Evolutionary conservation across 208 protist species (phyloP), one percentile per base, ranked within the genome.

Genomic region (Herpetomonas tarakana): DNA sequence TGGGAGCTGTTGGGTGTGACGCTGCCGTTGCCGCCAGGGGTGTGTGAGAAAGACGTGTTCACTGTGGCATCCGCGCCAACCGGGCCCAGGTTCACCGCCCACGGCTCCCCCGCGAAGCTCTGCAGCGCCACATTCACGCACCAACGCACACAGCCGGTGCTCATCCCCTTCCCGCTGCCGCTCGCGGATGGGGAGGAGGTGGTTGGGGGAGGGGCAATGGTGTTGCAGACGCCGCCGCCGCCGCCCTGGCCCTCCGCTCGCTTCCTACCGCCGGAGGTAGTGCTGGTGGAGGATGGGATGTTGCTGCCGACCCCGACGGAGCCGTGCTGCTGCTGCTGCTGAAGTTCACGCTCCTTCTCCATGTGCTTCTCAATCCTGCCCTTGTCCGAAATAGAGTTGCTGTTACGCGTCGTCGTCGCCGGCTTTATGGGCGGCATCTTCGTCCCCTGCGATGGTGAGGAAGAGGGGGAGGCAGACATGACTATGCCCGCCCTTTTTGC

Each of bases 81-180:
- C 3, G 71, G 69, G 18, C 68, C 69, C 31, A 89, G 50, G 24
- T 58, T 58, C 38, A 92, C 62, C 0, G 86, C 83, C 86, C 82
- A 93, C 35, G 78, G 73, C 68, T 93, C 86, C 0, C 81, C 83
- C 0, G 58, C 56, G 53, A 93, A 93, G 30, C 82, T 88, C 73
- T 91, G 83, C 27, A 93, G 56, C 0, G 83, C 86, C 16, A 93
- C 74, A 49, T 87, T 88, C 62, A 93, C 74, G 64, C 72, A 87
- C 83, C 86, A 93, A 18, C 70, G 76, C 59, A 83, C 76, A 45
- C 77, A 79, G 2, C 77, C 74, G 25, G 60, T 77, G 31, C 57
- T 66, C 12, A 65, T 25, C 1, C 39, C 52, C 3, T 58, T 53
- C 41, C 38, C 26, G 35, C 58, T 45, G 51, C 55, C 41, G 51